Conservation (phyloP, 345 rosid genomes). For the Bretschneidera sinensis region DNA sequence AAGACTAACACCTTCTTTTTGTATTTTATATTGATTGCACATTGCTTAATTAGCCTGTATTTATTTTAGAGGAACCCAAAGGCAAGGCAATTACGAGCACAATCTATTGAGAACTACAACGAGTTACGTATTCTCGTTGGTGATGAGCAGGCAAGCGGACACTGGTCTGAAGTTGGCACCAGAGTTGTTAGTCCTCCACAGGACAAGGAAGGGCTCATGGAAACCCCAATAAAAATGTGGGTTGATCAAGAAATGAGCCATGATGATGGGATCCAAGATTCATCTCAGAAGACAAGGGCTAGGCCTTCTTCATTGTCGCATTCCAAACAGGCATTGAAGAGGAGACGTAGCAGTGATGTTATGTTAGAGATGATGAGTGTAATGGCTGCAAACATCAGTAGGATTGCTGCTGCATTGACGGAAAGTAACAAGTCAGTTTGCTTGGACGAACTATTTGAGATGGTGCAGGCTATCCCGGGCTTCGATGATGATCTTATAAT, state of each 20-base stretch:
- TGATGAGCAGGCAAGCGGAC: constrained; percentile 1
- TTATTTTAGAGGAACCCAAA: constrained; percentile 15
- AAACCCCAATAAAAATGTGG: constrained; percentile 3
- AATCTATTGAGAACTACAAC: constrained; percentile 5
- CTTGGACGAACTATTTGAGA: constrained; percentile 16
- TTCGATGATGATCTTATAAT: constrained; percentile 19
- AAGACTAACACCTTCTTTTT: background rate
- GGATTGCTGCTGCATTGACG: constrained; percentile 19
- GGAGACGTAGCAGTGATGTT: constrained; percentile 5
- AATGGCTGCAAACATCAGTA: constrained; percentile 13
- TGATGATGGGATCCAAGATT: constrained; percentile 1
- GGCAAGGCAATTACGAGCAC: constrained; percentile 1
- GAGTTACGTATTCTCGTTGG: constrained; percentile 10
- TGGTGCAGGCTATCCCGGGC: constrained; percentile 13
- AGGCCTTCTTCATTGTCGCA: constrained; percentile 10
- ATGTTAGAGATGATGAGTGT: constrained; percentile 14
- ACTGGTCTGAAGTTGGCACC: background rate
- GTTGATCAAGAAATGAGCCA: constrained; percentile 8
- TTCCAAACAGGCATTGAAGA: background rate
- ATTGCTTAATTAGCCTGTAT: background rate
- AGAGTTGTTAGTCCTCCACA: background rate
- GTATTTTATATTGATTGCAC: background rate
- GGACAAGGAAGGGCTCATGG: background rate
- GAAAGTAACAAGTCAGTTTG: constrained; percentile 7
- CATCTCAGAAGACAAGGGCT: constrained; percentile 12